Conservation (phyloP, 2,329 filamentous ascomycete species). For the Phialophora chinensis region DNA sequence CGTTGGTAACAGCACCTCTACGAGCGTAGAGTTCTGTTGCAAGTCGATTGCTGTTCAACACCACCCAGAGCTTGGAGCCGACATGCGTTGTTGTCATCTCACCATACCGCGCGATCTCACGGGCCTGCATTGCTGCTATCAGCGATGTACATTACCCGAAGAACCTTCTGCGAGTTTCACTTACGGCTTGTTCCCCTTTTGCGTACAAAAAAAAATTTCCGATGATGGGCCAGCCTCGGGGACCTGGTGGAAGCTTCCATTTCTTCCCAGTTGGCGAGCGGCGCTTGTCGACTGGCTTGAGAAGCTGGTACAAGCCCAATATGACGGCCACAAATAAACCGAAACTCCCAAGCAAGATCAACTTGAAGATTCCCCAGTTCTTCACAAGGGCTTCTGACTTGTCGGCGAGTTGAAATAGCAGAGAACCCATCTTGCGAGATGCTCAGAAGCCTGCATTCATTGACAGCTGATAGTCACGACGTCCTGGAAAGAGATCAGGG, state of each 20-base stretch:
- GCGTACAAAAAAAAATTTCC: conserved; percentile 34
- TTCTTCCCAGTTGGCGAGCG: conserved; percentile 4
- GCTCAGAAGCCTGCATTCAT: background rate
- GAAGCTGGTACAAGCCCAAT: conserved; percentile 1
- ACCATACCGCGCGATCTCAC: conserved; percentile 37
- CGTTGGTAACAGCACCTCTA: conserved; percentile 46
- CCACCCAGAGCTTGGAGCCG: conserved; percentile 50
- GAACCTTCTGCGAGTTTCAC: background rate
- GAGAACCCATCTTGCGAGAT: background rate
- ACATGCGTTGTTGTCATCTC: conserved; percentile 45
- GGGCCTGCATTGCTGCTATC: conserved; percentile 4
- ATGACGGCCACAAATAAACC: background rate
- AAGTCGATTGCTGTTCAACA: conserved; percentile 52
- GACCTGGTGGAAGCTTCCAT: conserved; percentile 40
- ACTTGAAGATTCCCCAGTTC: background rate
- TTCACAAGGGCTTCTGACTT: background rate
- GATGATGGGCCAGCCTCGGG: conserved; percentile 37
- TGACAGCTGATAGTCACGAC: background rate
- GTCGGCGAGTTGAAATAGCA: background rate
- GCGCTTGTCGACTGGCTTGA: conserved; percentile 3
- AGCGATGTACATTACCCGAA: background rate
- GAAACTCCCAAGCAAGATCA: background rate
- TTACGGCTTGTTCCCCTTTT: conserved; percentile 12
- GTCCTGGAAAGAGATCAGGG: background rate
- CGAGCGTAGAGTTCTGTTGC: conserved; percentile 50